Evolutionary conservation across 108 stramenopile genomes (phyloP).

Genomic region (Cyclotella sp.): DNA sequence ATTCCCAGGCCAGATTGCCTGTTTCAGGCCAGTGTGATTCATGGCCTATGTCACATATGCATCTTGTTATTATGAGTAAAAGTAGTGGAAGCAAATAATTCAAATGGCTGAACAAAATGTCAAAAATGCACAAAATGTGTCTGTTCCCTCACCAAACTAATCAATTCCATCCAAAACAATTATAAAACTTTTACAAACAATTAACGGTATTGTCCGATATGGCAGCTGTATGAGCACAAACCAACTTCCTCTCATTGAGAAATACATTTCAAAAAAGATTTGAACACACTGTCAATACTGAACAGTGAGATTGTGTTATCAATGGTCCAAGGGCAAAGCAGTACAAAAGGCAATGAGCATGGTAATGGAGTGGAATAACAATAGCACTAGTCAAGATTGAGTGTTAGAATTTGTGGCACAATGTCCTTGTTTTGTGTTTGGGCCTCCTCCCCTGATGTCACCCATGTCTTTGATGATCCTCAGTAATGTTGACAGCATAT

Average conservation of each 20-base stretch:
- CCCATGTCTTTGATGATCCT: slow-evolving; percentile 9
- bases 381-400: slow-evolving; percentile 75
- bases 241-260: slow-evolving; percentile 69
- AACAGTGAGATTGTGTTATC: slow-evolving; percentile 65
- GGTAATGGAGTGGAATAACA: slow-evolving; percentile 53
- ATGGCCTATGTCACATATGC: too few relatives aligned
- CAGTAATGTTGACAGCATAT: slow-evolving; percentile 28
- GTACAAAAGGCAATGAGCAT: slow-evolving; percentile 72
- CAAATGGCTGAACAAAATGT: slow-evolving; percentile 84
- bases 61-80: too few relatives aligned
- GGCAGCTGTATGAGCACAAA: slow-evolving; percentile 86
- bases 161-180: neutral
- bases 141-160: slow-evolving; percentile 24
- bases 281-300: slow-evolving; percentile 76
- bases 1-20: too few relatives aligned
- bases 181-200: slow-evolving; percentile 3
- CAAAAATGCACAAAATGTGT: slow-evolving; percentile 74
- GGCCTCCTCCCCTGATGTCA: slow-evolving; percentile 58
- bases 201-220: slow-evolving; percentile 77
- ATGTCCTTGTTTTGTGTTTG: slow-evolving; percentile 87
- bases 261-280: slow-evolving; percentile 80
- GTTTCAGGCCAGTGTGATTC: too few relatives aligned
- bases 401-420: slow-evolving; percentile 62
- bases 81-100: too few relatives aligned
- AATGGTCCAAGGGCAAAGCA: slow-evolving; percentile 84